phyloP scores from a whole-genome alignment of 345 rosid species.

The Durio zibethinus region DNA sequence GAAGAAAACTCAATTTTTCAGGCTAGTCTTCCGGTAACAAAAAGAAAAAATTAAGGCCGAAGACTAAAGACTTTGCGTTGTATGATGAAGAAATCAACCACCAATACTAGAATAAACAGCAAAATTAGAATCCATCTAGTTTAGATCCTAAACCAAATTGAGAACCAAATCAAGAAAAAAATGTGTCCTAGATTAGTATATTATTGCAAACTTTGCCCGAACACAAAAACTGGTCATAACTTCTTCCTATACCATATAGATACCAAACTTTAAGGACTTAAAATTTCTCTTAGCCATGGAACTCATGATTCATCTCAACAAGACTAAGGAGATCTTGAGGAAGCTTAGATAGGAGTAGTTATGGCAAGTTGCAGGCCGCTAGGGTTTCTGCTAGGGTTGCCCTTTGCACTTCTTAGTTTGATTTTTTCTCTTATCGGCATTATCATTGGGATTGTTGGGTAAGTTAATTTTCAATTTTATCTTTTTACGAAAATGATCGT shows the following conservation, averaged over 20 bases:
- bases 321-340: background rate
- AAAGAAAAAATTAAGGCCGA: background rate
- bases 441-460: conserved; percentile 35
- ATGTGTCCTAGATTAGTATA: background rate
- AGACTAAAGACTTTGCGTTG: background rate
- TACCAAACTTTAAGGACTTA: background rate
- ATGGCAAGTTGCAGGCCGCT: conserved; percentile 37
- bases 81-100: background rate
- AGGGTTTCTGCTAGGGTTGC: conserved; percentile 32
- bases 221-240: background rate
- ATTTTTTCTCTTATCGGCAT: conserved; percentile 27
- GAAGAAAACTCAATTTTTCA: background rate
- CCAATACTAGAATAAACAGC: background rate
- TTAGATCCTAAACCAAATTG: background rate
- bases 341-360: background rate
- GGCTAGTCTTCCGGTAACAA: background rate
- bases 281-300: no score
- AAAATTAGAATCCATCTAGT: background rate
- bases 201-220: background rate
- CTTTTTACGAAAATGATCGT: no score
- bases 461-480: background rate
- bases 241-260: background rate
- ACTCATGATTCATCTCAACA: background rate
- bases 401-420: conserved; percentile 33
- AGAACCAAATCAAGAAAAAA: background rate